Base-by-base conservation (phyloP, 805 yeast species). In the Kodamaea kaohsiungensis region DNA sequence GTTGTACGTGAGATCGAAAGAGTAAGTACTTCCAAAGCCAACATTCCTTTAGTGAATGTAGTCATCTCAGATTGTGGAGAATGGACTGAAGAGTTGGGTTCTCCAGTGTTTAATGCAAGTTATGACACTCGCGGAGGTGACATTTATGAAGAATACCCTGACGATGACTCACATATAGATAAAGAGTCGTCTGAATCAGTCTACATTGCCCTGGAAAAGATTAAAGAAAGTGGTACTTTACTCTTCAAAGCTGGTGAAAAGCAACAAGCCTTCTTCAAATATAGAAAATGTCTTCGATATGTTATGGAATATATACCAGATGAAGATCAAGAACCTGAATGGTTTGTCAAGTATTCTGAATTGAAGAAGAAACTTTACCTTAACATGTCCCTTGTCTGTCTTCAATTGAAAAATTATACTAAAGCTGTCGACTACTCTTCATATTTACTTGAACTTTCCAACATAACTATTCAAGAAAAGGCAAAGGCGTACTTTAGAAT, bases 231-330 rank as follows among this genome's bases (percentile, higher is more conserved):
- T 18, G 96, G 90, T 0, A 78, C 87, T 0, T 60, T 79, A 8
- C 60, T 89, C 3, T 84, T 84, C 61, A 86, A 86, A 59, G 65
- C 70, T 39, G 83, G 83, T 12, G 78, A 78, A 30, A 73, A 66
- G 48, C 60, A 73, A 33, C 79, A 83, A 42, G 86, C 93, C 0
- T 69, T 77, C 13, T 75, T 83, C 58, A 89, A 89, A 66, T 89
- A 86, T 65, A 73, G 66, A 40, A 89, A 89, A 65, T 78, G 90
- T 9, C 66, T 87, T 52, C 73, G 91, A 55, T 89, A 88, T 61
- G 80, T 86, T 35, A 84, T 85, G 75, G 93, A 87, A 67, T 82
- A 79, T 59, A 76, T 86, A 13, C 95, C 96, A 0, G 95, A 88
- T 61, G 69, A 71, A 35, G 91, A 86, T 46, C 78, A 79, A 25